Percentiles rank a stretch among this genome's conserved stretches.
These are phyloP conservation scores for Yamadazyma laniorum DNA, from an alignment of 805 yeast genomes.

Conservation along the genomic window DNA sequence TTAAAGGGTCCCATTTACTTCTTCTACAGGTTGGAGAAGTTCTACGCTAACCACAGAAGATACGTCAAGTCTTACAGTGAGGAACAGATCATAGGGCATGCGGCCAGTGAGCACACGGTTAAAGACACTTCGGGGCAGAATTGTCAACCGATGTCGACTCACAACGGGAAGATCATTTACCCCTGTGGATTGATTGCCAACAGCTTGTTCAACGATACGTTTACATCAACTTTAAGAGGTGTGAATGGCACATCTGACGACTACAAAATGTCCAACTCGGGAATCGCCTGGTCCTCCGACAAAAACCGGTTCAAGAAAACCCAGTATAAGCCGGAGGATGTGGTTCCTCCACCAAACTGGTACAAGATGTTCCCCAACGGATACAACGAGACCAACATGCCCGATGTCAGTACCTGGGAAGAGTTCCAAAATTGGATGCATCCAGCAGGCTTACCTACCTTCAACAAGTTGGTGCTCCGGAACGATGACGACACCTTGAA, in stretches of 20 bases:
- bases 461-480: slow-evolving; percentile 53
- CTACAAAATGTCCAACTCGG: slow-evolving; percentile 35
- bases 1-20: slow-evolving; percentile 41
- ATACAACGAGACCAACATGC: slow-evolving; percentile 42
- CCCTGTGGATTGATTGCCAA: slow-evolving; percentile 88
- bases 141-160: slow-evolving; percentile 42
- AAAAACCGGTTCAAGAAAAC: slow-evolving; percentile 42
- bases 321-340: slow-evolving; percentile 33
- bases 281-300: slow-evolving; percentile 43
- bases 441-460: slow-evolving; percentile 41
- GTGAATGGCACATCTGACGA: slow-evolving; percentile 36
- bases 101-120: slow-evolving; percentile 31
- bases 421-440: slow-evolving; percentile 50
- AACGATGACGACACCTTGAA: slow-evolving; percentile 55
- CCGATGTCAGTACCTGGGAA: slow-evolving; percentile 42
- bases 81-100: slow-evolving; percentile 42
- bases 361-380: slow-evolving; percentile 42
- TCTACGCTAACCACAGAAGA: slow-evolving; percentile 45
- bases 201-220: slow-evolving; percentile 76
- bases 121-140: slow-evolving; percentile 45
- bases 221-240: slow-evolving; percentile 26
- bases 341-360: slow-evolving; percentile 49
- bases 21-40: slow-evolving; percentile 40
- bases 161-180: slow-evolving; percentile 53
- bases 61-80: slow-evolving; percentile 44